phyloP scores from a whole-genome alignment of 2,329 filamentous ascomycete genomes.

The Aspergillus clavatus region DNA sequence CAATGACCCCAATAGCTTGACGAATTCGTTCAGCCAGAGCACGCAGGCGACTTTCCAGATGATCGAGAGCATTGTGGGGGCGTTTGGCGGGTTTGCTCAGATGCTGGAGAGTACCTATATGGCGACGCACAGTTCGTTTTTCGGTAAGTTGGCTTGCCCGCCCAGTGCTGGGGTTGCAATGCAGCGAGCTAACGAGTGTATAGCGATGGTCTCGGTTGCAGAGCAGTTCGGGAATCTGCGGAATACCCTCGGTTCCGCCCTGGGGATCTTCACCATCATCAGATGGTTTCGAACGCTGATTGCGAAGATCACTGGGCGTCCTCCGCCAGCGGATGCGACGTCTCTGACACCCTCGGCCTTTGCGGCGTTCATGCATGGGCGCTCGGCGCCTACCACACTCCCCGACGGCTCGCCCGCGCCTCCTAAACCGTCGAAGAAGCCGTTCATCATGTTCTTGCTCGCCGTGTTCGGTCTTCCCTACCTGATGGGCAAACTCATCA shows the following conservation, averaged over 20 bases:
- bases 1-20: conserved; percentile 88
- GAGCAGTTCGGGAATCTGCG: conserved; percentile 94
- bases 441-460: conserved; percentile 89
- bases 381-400: conserved; percentile 43
- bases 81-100: conserved; percentile 95
- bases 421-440: conserved; percentile 81
- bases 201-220: conserved; percentile 96
- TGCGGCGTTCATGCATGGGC: conserved; percentile 75
- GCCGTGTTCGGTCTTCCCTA: conserved; percentile 95
- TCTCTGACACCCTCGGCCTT: conserved; percentile 88
- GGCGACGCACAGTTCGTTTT: conserved; percentile 98
- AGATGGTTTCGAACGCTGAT: conserved; percentile 89
- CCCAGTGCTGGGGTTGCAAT: too few species aligned
- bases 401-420: conserved; percentile 63
- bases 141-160: conserved; percentile 62
- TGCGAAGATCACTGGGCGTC: conserved; percentile 87
- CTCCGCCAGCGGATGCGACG: conserved; percentile 79
- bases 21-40: conserved; percentile 90
- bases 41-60: conserved; percentile 97
- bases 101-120: conserved; percentile 99
- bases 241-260: conserved; percentile 84
- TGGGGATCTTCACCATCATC: conserved; percentile 94
- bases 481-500: conserved; percentile 94
- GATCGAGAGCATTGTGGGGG: conserved; percentile 92
- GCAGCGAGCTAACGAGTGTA: conserved; percentile 2